A percentile compares a stretch with the other conserved stretches of the same genome.
Evolutionary conservation across 805 yeast species (phyloP).

Genomic region (Kazachstania psychrophila): DNA sequence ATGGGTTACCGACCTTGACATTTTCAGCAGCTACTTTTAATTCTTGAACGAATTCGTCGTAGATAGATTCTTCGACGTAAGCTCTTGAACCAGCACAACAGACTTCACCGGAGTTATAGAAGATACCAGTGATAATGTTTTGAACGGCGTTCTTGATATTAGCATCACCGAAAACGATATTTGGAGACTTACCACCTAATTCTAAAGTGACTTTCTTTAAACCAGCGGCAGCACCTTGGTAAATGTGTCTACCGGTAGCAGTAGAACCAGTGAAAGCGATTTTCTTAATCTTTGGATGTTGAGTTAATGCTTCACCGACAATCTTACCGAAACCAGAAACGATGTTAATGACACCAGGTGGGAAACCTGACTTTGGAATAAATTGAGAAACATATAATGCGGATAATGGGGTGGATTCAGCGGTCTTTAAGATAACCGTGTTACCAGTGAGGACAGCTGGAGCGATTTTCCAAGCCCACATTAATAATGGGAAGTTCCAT

Average conservation of each 20-base stretch:
- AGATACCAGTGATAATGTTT: constrained; percentile 64
- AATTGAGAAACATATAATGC: constrained; percentile 60
- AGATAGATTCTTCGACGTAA: constrained; percentile 65
- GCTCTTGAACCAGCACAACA: constrained; percentile 90
- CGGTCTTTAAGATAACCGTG: constrained; percentile 76
- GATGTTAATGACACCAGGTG: constrained; percentile 72
- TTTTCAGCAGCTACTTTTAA: constrained; percentile 41
- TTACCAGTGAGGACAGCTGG: constrained; percentile 84
- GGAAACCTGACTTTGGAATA: constrained; percentile 68
- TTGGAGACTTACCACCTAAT: constrained; percentile 87
- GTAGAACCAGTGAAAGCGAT: constrained; percentile 88
- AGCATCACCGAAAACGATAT: constrained; percentile 72
- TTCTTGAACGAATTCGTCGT: constrained; percentile 54
- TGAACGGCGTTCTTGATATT: constrained; percentile 56
- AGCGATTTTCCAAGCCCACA: constrained; percentile 81
- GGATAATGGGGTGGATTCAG: constrained; percentile 80
- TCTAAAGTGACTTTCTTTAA: constrained; percentile 77
- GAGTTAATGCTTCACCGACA: constrained; percentile 62
- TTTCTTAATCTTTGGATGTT: constrained; percentile 63
- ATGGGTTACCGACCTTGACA: constrained; percentile 70
- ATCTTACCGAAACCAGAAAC: constrained; percentile 73
- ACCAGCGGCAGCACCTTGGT: constrained; percentile 60
- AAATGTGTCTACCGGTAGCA: constrained; percentile 66
- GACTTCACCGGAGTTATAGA: constrained; percentile 86
- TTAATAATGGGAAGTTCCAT: constrained; percentile 87